phyloP scores from a whole-genome alignment of 495 filamentous ascomycete species.

The Elaphomyces granulatus region DNA sequence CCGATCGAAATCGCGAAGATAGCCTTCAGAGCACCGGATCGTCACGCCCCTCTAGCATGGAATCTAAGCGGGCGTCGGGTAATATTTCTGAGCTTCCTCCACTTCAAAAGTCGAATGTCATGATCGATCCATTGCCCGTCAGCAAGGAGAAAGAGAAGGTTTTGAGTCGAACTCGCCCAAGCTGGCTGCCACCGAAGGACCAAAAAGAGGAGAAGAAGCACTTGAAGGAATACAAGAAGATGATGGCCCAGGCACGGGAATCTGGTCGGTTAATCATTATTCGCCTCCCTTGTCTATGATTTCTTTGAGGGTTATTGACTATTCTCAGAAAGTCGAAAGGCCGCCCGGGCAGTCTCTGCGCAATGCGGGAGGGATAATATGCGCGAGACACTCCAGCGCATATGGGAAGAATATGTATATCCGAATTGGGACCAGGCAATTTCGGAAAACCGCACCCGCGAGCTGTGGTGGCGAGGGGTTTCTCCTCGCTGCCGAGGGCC shows the following conservation, averaged over 20 bases:
- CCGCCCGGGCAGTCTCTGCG: conserved; percentile 32
- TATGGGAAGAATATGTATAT: conserved; percentile 81
- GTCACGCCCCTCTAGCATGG: conserved; percentile 29
- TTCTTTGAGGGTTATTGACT: not conserved
- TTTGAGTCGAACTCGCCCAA: conserved; percentile 76
- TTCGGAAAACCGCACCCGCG: conserved; percentile 59
- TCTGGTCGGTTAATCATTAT: conserved; percentile 37
- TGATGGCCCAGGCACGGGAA: conserved; percentile 75
- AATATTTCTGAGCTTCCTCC: conserved; percentile 55
- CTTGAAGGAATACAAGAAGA: conserved; percentile 78
- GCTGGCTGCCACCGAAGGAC: conserved; percentile 90
- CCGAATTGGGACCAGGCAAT: conserved; percentile 73
- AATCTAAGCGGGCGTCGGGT: conserved; percentile 42
- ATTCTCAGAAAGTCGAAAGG: conserved; percentile 32
- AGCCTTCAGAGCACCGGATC: conserved; percentile 34
- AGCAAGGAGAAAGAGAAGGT: conserved; percentile 96
- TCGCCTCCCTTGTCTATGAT: no score
- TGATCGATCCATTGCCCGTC: conserved; percentile 91
- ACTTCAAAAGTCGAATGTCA: conserved; percentile 70
- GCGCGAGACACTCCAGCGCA: conserved; percentile 44
- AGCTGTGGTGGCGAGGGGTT: conserved; percentile 91
- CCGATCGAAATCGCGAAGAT: conserved; percentile 37
- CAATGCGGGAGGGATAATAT: conserved; percentile 53
- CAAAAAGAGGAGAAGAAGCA: conserved; percentile 87
- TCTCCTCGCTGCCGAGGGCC: conserved; percentile 61